phyloP scores from a whole-genome alignment of 1,284 basidiomycete genomes.

The Ganoderma multipileum region DNA sequence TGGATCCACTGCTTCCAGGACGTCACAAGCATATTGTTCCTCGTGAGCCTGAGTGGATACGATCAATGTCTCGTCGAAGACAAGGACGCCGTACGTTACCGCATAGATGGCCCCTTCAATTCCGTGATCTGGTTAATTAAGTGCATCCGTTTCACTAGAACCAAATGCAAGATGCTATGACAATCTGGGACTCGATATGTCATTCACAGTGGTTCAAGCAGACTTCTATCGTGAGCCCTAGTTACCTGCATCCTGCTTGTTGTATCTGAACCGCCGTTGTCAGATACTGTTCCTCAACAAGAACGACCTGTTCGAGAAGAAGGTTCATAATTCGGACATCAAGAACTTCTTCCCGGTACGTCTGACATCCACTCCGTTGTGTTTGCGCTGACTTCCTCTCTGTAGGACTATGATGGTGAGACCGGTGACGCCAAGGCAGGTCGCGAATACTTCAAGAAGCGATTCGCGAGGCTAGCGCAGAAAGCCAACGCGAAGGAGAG shows the following conservation, averaged over 20 bases:
- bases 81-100: constrained; percentile 76
- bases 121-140: not conserved
- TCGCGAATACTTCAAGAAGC: constrained; percentile 89
- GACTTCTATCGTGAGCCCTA: constrained; percentile 79
- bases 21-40: constrained; percentile 87
- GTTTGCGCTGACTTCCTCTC: constrained; percentile 7
- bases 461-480: constrained; percentile 84
- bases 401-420: constrained; percentile 80
- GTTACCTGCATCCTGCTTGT: constrained; percentile 1
- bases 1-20: constrained; percentile 91
- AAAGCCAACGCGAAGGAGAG: constrained; percentile 86
- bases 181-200: constrained; percentile 94
- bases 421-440: constrained; percentile 75
- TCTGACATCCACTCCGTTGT: constrained; percentile 21
- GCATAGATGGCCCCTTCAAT: not conserved
- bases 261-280: constrained; percentile 10
- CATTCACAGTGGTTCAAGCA: constrained; percentile 93
- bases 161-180: constrained; percentile 97
- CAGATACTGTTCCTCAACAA: constrained; percentile 94
- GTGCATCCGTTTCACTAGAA: constrained; percentile 55
- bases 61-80: constrained; percentile 96
- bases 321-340: constrained; percentile 84
- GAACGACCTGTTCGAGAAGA: constrained; percentile 88
- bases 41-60: constrained; percentile 88
- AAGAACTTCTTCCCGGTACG: constrained; percentile 85